Evolutionary conservation across 768 basidiomycete species (phyloP), one percentile per base, ranked within the genome.

Genomic region (Leccinum uliginosum): DNA sequence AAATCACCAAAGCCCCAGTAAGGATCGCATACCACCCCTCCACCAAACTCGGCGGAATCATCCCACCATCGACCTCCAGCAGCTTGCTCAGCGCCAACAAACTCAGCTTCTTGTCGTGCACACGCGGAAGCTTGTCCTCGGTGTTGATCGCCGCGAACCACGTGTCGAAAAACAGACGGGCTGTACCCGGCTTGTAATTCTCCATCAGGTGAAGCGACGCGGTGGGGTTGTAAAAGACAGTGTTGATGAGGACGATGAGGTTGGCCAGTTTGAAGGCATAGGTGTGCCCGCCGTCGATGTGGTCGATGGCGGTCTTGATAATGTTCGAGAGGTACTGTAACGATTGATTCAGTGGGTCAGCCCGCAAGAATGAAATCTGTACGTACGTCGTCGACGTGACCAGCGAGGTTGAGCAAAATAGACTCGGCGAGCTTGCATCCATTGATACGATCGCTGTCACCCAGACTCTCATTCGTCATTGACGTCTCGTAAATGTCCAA

Each of bases 21-120:
- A 93, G 84, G 59, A 92, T 87, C 19, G 81, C 82, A 34, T 81
- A 81, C 90, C 91, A 93, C 11, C 86, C 88, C 5, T 84, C 83
- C 57, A 80, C 78, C 59, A 92, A 71, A 17, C 73, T 69, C 43
- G 78, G 78, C 3, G 88, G 90, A 34, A 91, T 78, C 49, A 66
- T 67, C 9, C 70, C 68, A 2, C 81, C 79, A 12, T 84, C 76
- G 71, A 91, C 74, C 72, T 93, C 90, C 66, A 96, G 75, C 57
- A 94, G 73, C 46, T 85, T 83, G 59, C 86, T 89, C 55, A 95
- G 70, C 10, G 92, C 84, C 56, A 90, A 68, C 55, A 94, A 83
- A 62, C 82, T 83, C 56, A 95, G 75, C 72, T 88, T 92, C 80
- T 93, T 93, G 74, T 95, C 92, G 67, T 96, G 92, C 45, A 96